Base-by-base conservation (phyloP, 192 early-diverging fungal species). In the Phycomyces nitens region DNA sequence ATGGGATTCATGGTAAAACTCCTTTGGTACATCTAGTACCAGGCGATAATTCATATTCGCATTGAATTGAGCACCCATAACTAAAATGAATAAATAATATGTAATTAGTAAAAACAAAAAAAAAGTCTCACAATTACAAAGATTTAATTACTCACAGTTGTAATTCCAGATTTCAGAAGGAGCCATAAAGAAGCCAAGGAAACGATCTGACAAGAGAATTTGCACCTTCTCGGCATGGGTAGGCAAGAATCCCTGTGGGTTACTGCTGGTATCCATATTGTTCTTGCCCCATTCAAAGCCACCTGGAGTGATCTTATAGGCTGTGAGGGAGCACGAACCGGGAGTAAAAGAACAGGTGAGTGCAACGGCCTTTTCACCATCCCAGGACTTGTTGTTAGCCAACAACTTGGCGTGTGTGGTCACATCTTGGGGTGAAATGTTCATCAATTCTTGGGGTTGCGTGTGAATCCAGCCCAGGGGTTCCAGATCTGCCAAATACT, bases 131-230 rank as follows among this genome's bases (percentile, higher is more conserved):
- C 16, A 21, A 18, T 18, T 7, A 21, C 27, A 12, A 0, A 41
- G 18, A 11, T 27, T 16, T 44, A 6, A 41, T 11, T 18, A 69
- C 67, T 69, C 62, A 69, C 67, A 73, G 65, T 73, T 73, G 77
- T 97, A 98, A 77, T 99, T 99, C 97, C 97, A 99, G 57, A 97
- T 77, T 42, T 94, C 91, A 42, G 88, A 88, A 0, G 97, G 97
- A 2, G 98, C 95, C 94, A 99, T 94, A 60, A 99, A 99, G 86
- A 89, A 95, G 39, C 97, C 97, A 62, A 97, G 88, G 87, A 96
- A 98, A 29, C 93, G 82, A 76, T 99, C 95, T 15, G 92, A 92
- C 41, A 99, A 71, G 34, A 98, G 77, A 86, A 99, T 96, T 78
- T 99, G 97, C 49, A 98, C 95, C 76, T 93, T 94, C 77, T 99